These are phyloP conservation scores for Paecilomyces formosus DNA, from an alignment of 2,329 filamentous ascomycete genomes.

Conservation along the genomic window DNA sequence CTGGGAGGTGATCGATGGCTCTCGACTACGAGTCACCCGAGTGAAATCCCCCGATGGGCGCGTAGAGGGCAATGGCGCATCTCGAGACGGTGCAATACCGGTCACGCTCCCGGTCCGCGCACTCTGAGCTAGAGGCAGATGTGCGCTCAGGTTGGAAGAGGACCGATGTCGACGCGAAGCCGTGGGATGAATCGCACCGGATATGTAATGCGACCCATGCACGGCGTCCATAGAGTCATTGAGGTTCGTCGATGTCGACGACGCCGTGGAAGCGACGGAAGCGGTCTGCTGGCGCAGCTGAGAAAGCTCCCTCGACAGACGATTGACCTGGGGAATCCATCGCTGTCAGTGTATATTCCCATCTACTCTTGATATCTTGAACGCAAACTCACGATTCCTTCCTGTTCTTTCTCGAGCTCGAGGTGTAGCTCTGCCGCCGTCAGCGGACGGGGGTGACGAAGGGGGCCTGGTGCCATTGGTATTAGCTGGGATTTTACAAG, in stretches of 20 bases:
- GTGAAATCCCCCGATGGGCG: conserved; percentile 20
- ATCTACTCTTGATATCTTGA: neutral
- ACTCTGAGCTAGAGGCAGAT: conserved; percentile 29
- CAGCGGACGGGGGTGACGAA: conserved; percentile 79
- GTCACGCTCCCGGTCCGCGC: conserved; percentile 28
- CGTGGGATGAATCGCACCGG: conserved; percentile 45
- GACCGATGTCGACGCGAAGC: conserved; percentile 50
- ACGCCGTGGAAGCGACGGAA: conserved; percentile 54
- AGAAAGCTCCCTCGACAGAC: conserved; percentile 79
- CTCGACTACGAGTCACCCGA: conserved; percentile 30
- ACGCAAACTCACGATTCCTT: conserved; percentile 64
- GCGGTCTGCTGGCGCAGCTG: conserved; percentile 66
- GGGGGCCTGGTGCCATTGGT: conserved; percentile 48
- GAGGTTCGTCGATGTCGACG: conserved; percentile 46
- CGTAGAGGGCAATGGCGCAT: conserved; percentile 19
- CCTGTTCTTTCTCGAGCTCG: conserved; percentile 89
- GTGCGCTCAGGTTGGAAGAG: conserved; percentile 46
- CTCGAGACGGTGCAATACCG: conserved; percentile 38
- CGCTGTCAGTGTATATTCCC: neutral
- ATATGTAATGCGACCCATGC: conserved; percentile 35
- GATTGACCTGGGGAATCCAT: conserved; percentile 62
- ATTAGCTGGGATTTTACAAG: conserved; percentile 1
- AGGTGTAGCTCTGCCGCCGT: conserved; percentile 84
- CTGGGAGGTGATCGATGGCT: conserved; percentile 34
- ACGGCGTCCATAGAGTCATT: conserved; percentile 41